Evolutionary conservation across 352 stramenopile species (phyloP).

Genomic region (Paralagenidium karlingii): DNA sequence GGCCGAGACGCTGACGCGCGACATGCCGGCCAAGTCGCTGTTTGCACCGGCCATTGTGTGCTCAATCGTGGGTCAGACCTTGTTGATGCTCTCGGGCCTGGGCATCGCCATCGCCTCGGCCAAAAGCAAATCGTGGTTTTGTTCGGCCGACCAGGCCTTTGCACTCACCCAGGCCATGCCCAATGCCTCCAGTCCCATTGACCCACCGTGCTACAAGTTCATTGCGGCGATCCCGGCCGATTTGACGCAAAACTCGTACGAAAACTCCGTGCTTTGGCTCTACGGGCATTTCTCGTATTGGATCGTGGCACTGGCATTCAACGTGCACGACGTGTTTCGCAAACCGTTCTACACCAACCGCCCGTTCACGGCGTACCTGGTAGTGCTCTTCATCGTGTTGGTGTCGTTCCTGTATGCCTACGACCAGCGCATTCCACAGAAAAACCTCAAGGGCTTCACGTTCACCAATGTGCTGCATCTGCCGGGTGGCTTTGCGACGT

Average conservation of each 20-base stretch:
- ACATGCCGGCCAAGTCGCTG: constrained; percentile 35
- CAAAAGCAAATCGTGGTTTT: constrained; percentile 45
- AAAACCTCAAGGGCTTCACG: constrained; percentile 39
- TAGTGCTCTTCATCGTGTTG: constrained; percentile 37
- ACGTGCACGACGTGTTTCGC: constrained; percentile 45
- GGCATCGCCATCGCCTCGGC: constrained; percentile 43
- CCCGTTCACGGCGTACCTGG: constrained; percentile 29
- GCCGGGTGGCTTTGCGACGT: constrained; percentile 33
- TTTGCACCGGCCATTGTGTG: constrained; percentile 45
- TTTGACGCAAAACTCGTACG: constrained; percentile 56
- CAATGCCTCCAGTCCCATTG: constrained; percentile 19
- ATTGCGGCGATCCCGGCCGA: constrained; percentile 26
- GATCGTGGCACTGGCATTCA: constrained; percentile 54
- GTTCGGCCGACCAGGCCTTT: constrained; percentile 22
- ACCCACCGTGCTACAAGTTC: constrained; percentile 53
- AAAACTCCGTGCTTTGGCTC: constrained; percentile 67
- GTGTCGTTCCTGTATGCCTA: constrained; percentile 54
- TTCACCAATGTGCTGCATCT: constrained; percentile 38
- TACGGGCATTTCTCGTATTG: constrained; percentile 72
- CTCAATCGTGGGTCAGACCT: constrained; percentile 41
- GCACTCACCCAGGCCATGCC: constrained; percentile 22
- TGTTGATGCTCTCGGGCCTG: constrained; percentile 36
- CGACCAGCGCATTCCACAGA: constrained; percentile 29
- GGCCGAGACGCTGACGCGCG: constrained; percentile 19
- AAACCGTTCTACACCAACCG: constrained; percentile 43